Percentiles rank a stretch among this genome's conserved stretches.
Conservation (phyloP, 225 moss, liverwort and hornwort species). For the Ulota crispa region DNA sequence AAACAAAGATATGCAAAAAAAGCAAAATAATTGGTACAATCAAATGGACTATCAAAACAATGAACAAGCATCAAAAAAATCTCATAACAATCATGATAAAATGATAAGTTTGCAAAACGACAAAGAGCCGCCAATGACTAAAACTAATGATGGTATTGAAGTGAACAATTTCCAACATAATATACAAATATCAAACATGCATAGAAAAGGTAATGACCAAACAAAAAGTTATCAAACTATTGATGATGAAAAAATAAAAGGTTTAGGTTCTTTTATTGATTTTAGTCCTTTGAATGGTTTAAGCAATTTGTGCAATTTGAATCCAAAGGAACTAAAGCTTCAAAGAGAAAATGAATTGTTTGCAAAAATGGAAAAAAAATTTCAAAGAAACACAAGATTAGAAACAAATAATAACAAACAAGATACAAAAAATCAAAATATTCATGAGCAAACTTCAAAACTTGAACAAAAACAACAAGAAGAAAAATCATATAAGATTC, state of each 20-base stretch:
- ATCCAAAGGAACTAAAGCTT: not conserved
- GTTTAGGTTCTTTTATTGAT: not conserved
- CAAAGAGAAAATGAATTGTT: slow-evolving; percentile 23
- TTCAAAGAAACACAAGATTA: not conserved
- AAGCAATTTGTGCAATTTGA: not conserved
- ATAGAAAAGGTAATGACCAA: not conserved
- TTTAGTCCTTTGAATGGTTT: not conserved
- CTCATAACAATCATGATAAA: not conserved
- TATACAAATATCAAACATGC: not conserved
- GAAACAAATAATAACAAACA: not conserved
- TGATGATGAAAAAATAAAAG: not conserved
- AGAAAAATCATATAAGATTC: not conserved
- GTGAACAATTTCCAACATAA: not conserved
- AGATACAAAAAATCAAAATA: not conserved
- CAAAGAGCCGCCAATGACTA: not conserved
- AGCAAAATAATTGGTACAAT: not conserved
- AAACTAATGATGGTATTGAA: not conserved
- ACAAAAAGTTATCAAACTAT: not conserved
- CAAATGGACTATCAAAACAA: not conserved
- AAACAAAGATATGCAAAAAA: not conserved
- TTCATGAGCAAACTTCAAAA: not conserved
- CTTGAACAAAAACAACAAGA: not conserved
- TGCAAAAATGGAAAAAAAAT: slow-evolving; percentile 15
- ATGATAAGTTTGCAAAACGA: not conserved
- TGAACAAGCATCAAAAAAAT: not conserved